Conservation (phyloP, 805 yeast genomes). For the Torulaspora indica region DNA sequence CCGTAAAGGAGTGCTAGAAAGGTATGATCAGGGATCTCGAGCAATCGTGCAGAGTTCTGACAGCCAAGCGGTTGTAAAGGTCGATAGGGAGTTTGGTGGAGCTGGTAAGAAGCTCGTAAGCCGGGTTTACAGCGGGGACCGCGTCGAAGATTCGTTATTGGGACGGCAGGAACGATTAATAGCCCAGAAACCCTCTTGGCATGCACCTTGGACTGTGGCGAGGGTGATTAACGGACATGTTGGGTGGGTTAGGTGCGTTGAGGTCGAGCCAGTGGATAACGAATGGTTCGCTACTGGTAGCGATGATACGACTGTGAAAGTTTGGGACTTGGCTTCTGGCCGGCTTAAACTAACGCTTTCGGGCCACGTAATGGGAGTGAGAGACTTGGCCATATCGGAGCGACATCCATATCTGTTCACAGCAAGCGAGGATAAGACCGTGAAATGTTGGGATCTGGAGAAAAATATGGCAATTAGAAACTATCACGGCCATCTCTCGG, state of each 20-base stretch:
- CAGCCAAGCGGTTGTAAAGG: conserved; percentile 5
- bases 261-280: conserved; percentile 74
- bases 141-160: conserved; percentile 18
- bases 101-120: conserved; percentile 3
- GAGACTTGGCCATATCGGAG: conserved; percentile 67
- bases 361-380: conserved; percentile 87
- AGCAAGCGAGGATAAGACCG: conserved; percentile 88
- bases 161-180: conserved; percentile 22
- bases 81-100: conserved; percentile 8
- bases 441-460: conserved; percentile 95
- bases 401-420: conserved; percentile 85
- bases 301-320: conserved; percentile 78
- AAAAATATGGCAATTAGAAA: conserved; percentile 74
- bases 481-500: conserved; percentile 91
- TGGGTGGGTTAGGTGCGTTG: conserved; percentile 86
- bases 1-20: conserved; percentile 16
- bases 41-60: neutral
- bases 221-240: conserved; percentile 81
- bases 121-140: conserved; percentile 10
- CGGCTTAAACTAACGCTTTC: conserved; percentile 68
- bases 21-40: conserved; percentile 9
- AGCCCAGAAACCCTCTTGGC: conserved; percentile 39
- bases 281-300: conserved; percentile 92
- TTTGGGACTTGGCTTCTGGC: conserved; percentile 84
- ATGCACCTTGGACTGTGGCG: conserved; percentile 65